phyloP scores from a whole-genome alignment of 2,329 filamentous ascomycete genomes.

The Exophiala spinifera region DNA sequence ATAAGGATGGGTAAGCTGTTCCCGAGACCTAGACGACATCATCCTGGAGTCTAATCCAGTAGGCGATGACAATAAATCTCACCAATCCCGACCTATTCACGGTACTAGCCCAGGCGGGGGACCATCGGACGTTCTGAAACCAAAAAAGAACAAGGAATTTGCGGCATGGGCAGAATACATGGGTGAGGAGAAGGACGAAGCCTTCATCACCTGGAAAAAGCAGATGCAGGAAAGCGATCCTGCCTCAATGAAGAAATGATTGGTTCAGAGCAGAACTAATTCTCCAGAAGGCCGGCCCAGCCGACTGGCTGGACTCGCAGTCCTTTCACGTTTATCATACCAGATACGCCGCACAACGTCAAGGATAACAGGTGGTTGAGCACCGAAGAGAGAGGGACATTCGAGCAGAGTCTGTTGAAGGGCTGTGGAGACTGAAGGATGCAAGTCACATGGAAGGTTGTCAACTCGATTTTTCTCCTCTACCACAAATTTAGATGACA shows the following conservation, averaged over 20 bases:
- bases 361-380: background rate
- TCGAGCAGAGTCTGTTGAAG: too few relatives aligned
- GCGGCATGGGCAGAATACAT: constrained; percentile 12
- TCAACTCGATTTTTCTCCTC: too few relatives aligned
- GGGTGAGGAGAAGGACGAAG: constrained; percentile 8
- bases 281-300: background rate
- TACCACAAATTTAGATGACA: too few relatives aligned
- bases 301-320: too few relatives aligned
- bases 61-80: background rate
- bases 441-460: too few relatives aligned
- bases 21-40: background rate
- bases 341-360: too few relatives aligned
- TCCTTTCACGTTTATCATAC: too few relatives aligned
- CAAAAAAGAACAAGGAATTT: constrained; percentile 5
- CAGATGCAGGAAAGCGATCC: background rate
- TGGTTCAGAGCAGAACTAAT: background rate
- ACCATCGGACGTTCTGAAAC: background rate
- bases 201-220: constrained; percentile 13
- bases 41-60: background rate
- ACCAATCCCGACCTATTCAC: background rate
- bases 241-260: background rate
- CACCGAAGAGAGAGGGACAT: too few relatives aligned
- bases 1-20: background rate
- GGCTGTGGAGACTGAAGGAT: too few relatives aligned
- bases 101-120: background rate